These are phyloP conservation scores for Metschnikowia peoriensis DNA, from an alignment of 805 yeast genomes.

Conservation along the genomic window DNA sequence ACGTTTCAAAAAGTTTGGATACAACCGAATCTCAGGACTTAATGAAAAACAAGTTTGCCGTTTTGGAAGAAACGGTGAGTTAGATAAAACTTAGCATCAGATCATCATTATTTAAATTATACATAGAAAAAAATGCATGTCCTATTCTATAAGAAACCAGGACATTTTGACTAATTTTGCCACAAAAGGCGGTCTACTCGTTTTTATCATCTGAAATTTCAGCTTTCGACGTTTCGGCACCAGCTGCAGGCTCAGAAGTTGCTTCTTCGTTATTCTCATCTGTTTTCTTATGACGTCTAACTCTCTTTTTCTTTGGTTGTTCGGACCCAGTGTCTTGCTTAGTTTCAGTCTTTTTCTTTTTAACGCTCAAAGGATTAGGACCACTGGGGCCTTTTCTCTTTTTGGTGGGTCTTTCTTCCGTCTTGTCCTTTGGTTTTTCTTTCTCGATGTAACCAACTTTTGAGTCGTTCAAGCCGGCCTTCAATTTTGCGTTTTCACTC, in stretches of 20 bases:
- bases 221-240: background rate
- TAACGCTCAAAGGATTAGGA: conserved; percentile 89
- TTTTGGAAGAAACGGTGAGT: conserved; percentile 8
- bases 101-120: background rate
- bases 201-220: background rate
- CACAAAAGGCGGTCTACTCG: background rate
- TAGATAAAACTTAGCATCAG: background rate
- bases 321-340: background rate
- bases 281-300: conserved; percentile 15
- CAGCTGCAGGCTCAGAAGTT: background rate
- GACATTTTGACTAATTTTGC: background rate
- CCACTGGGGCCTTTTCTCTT: conserved; percentile 71
- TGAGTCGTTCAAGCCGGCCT: conserved; percentile 73
- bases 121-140: background rate
- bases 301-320: conserved; percentile 15
- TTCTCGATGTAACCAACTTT: conserved; percentile 44
- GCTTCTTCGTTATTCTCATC: conserved; percentile 3
- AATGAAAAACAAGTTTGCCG: conserved; percentile 7
- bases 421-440: conserved; percentile 18
- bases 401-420: conserved; percentile 27
- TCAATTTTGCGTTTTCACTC: conserved; percentile 66
- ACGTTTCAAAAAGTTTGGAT: conserved; percentile 7
- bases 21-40: conserved; percentile 1
- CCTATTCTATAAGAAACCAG: background rate
- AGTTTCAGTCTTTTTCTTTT: conserved; percentile 65